These are phyloP conservation scores for Murraya paniculata DNA, from an alignment of 345 rosid genomes.

Conservation along the genomic window DNA sequence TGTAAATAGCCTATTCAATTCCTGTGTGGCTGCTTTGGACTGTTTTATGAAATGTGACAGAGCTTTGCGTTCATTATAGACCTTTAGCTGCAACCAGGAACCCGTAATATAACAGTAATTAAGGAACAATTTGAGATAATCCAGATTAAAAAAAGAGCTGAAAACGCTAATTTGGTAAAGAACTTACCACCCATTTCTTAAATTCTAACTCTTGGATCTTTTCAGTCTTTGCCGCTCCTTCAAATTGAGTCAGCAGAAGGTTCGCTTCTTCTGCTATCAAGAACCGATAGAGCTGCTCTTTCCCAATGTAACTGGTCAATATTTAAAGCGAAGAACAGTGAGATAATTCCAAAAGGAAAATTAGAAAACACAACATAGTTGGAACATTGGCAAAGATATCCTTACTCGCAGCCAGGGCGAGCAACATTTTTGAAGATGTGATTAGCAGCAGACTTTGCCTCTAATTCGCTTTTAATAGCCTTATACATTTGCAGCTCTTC, in stretches of 20 bases:
- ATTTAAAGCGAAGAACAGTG: not conserved
- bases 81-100: slow-evolving; percentile 44
- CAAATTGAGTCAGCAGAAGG: slow-evolving; percentile 42
- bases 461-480: slow-evolving; percentile 60
- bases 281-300: slow-evolving; percentile 62
- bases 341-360: not conserved
- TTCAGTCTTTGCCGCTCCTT: slow-evolving; percentile 51
- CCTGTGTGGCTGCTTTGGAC: slow-evolving; percentile 60
- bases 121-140: too few species aligned
- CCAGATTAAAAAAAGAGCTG: too few species aligned
- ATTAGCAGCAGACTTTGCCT: slow-evolving; percentile 64
- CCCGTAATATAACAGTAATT: too few species aligned
- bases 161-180: too few species aligned
- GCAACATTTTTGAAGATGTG: slow-evolving; percentile 59
- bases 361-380: not conserved
- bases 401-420: slow-evolving; percentile 49
- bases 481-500: slow-evolving; percentile 42
- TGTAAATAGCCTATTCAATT: slow-evolving; percentile 53
- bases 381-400: slow-evolving; percentile 1
- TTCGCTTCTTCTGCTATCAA: slow-evolving; percentile 54
- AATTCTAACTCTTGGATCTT: slow-evolving; percentile 54
- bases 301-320: slow-evolving; percentile 50
- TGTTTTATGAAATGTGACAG: slow-evolving; percentile 57
- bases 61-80: slow-evolving; percentile 49
- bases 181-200: slow-evolving; percentile 65